Conservation (phyloP, 345 rosid species). For the Eucalyptus pauciflora region DNA sequence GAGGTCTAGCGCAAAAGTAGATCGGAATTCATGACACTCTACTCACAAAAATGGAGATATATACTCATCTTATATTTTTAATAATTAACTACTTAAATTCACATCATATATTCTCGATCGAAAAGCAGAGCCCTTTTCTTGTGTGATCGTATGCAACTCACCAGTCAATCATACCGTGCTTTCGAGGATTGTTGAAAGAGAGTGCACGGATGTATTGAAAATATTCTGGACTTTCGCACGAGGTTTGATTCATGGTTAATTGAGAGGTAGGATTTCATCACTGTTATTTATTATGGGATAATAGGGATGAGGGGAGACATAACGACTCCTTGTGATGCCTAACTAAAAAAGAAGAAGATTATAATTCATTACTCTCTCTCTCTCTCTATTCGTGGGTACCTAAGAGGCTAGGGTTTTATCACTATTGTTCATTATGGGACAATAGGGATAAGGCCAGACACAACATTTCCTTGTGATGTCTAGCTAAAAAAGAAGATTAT, state of each 20-base stretch:
- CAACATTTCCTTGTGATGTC: neutral
- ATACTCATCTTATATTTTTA: no score
- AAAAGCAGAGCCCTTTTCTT: neutral
- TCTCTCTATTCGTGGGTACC: neutral
- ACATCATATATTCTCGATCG: neutral
- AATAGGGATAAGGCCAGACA: neutral
- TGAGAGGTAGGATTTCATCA: rapidly evolving
- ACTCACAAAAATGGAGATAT: neutral
- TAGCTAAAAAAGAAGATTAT: no score
- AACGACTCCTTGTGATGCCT: no score
- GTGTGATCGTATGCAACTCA: neutral
- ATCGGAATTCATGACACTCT: neutral
- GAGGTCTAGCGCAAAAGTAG: neutral
- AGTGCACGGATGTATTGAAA: neutral
- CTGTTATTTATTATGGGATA: no score
- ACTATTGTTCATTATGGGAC: neutral
- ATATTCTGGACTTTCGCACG: neutral
- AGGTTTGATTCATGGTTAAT: neutral
- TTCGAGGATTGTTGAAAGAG: neutral
- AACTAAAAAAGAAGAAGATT: no score
- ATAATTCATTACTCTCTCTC: no score
- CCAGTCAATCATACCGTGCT: rapidly evolving
- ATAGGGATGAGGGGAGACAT: no score
- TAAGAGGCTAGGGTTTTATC: neutral
- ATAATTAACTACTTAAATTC: neutral